A percentile compares a stretch with the other conserved stretches of the same genome.
phyloP scores from a whole-genome alignment of 192 early-diverging fungal genomes.

The Funneliformis geosporum region DNA sequence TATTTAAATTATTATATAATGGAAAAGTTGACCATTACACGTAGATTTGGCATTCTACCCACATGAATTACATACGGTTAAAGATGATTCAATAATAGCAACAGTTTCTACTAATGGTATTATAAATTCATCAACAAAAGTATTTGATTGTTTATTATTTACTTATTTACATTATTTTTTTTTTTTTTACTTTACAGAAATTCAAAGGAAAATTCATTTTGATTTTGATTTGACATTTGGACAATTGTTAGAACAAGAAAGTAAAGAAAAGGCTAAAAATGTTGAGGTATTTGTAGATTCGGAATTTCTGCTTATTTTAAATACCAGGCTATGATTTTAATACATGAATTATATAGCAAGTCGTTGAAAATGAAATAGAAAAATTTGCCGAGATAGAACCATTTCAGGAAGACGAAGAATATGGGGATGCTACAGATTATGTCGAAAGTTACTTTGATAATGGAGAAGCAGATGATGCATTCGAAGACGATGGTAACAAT shows the following conservation, averaged over 20 bases:
- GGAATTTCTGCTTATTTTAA: not conserved
- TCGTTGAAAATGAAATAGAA: not conserved
- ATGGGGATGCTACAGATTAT: slow-evolving; percentile 24
- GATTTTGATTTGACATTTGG: slow-evolving; percentile 14
- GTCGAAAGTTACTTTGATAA: slow-evolving; percentile 26
- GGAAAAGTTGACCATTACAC: no score
- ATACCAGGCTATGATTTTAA: not conserved
- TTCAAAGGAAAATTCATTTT: not conserved
- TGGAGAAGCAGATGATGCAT: slow-evolving; percentile 1
- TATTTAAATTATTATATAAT: not conserved
- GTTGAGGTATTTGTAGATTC: not conserved
- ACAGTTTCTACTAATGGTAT: not conserved
- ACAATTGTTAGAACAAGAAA: not conserved
- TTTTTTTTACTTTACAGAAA: not conserved
- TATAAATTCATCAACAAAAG: not conserved
- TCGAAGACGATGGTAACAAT: not conserved
- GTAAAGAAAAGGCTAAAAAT: slow-evolving; percentile 7
- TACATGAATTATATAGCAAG: not conserved
- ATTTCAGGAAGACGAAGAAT: slow-evolving; percentile 17
- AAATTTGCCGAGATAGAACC: slow-evolving; percentile 8
- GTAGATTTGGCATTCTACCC: slow-evolving; percentile 6
- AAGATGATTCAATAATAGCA: slow-evolving; percentile 2
- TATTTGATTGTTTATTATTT: not conserved
- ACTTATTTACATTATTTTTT: not conserved
- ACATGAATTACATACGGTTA: slow-evolving; percentile 7